These are phyloP conservation scores for Diaporthe caulivora DNA, from an alignment of 2,329 filamentous ascomycete species.

Conservation along the genomic window DNA sequence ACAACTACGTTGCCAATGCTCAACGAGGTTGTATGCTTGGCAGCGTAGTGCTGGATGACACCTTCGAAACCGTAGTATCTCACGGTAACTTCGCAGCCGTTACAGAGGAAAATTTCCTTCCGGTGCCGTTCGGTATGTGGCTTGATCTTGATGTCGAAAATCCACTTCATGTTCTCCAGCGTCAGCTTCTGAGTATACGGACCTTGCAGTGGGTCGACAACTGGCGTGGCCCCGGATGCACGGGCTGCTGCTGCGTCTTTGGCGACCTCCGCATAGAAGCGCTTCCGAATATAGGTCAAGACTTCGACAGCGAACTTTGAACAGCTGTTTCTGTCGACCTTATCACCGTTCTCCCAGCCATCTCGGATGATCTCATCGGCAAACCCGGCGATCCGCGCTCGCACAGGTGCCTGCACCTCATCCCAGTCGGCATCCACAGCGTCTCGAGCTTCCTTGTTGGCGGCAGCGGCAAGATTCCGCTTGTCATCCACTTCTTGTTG, in stretches of 20 bases:
- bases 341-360: conserved; percentile 73
- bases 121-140: conserved; percentile 73
- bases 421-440: conserved; percentile 78
- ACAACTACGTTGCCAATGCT: conserved; percentile 80
- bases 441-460: conserved; percentile 66
- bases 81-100: conserved; percentile 71
- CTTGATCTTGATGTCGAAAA: conserved; percentile 83
- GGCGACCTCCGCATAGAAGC: conserved; percentile 73
- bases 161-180: conserved; percentile 88
- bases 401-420: conserved; percentile 75
- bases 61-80: conserved; percentile 83
- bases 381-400: conserved; percentile 72
- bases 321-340: conserved; percentile 72
- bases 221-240: conserved; percentile 58
- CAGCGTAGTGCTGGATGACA: conserved; percentile 85
- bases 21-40: conserved; percentile 80
- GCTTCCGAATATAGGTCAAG: conserved; percentile 73
- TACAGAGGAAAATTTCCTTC: conserved; percentile 83
- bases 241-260: conserved; percentile 63
- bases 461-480: conserved; percentile 41
- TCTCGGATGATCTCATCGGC: conserved; percentile 78
- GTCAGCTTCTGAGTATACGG: conserved; percentile 74
- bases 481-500: conserved; percentile 39
- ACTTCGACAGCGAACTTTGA: conserved; percentile 80
- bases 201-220: conserved; percentile 62